Percentiles rank a stretch among this genome's conserved stretches.
These are phyloP conservation scores for Populus deltoides DNA, from an alignment of 345 rosid genomes.

Conservation along the genomic window DNA sequence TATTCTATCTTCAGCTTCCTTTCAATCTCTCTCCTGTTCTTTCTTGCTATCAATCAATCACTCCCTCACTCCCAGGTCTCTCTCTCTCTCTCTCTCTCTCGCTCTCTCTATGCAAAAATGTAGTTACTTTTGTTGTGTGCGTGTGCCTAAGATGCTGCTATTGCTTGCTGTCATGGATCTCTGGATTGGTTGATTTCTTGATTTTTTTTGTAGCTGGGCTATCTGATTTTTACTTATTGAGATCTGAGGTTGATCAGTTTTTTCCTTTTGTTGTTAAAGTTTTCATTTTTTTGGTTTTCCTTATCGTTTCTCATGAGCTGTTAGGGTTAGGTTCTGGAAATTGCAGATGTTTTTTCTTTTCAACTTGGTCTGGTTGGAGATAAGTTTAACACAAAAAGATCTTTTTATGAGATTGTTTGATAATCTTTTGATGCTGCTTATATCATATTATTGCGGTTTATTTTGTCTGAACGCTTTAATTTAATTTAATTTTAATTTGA, in stretches of 20 bases:
- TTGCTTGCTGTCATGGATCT: not conserved
- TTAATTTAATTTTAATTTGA: not conserved
- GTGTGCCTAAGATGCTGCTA: not conserved
- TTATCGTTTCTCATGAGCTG: not conserved
- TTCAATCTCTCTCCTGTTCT: slow-evolving; percentile 1
- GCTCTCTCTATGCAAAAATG: not conserved
- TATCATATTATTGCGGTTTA: not conserved
- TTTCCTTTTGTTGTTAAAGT: not conserved
- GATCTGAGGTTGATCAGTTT: slow-evolving; percentile 30
- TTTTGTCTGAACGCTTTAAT: not conserved
- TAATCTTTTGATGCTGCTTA: not conserved
- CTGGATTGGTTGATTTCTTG: not conserved
- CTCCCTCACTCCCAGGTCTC: slow-evolving; percentile 22
- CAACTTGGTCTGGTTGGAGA: not conserved
- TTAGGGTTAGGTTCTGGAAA: not conserved
- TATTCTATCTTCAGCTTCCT: slow-evolving; percentile 11
- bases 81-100: slow-evolving; percentile 1
- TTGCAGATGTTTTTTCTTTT: not conserved
- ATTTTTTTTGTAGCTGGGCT: not conserved
- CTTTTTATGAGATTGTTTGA: not conserved
- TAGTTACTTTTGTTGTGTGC: not conserved
- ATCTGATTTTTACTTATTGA: not conserved
- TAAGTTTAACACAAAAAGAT: not conserved
- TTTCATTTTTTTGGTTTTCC: not conserved
- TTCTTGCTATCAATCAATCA: slow-evolving; percentile 11